Evolutionary conservation across 2,329 filamentous ascomycete genomes (phyloP).

Genomic region (Simplicillium sp.): DNA sequence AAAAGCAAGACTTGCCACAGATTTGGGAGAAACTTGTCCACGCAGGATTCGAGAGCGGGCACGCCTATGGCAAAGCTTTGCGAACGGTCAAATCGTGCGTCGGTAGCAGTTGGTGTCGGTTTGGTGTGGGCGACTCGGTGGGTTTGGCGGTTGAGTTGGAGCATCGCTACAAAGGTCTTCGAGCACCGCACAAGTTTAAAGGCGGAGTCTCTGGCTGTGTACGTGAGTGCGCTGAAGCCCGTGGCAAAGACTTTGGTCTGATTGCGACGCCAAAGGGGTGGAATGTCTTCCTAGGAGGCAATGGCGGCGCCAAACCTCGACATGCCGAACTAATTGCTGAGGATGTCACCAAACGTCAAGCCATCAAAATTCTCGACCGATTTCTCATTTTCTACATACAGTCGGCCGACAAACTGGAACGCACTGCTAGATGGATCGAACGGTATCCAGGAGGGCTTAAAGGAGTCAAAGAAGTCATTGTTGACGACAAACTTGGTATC

Average conservation of each 20-base stretch:
- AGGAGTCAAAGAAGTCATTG: constrained; percentile 73
- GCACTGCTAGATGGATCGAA: constrained; percentile 84
- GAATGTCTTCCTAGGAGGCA: constrained; percentile 86
- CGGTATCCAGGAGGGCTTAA: constrained; percentile 72
- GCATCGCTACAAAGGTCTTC: constrained; percentile 84
- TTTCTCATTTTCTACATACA: constrained; percentile 93
- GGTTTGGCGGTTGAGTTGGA: constrained; percentile 83
- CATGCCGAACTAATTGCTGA: constrained; percentile 79
- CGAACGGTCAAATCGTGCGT: constrained; percentile 89
- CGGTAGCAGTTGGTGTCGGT: constrained; percentile 84
- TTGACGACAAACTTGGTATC: constrained; percentile 81
- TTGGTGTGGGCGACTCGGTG: constrained; percentile 80
- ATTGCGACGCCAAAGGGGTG: constrained; percentile 90
- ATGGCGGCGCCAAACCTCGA: constrained; percentile 76
- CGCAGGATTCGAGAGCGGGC: constrained; percentile 82
- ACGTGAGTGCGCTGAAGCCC: constrained; percentile 86
- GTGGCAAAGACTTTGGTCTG: constrained; percentile 87
- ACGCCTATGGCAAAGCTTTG: constrained; percentile 83
- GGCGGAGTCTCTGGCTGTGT: constrained; percentile 85
- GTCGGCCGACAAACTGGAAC: constrained; percentile 81
- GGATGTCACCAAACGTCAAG: constrained; percentile 74
- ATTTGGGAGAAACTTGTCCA: constrained; percentile 78
- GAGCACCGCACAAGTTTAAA: constrained; percentile 86
- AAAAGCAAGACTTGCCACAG: constrained; percentile 71
- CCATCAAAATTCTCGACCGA: constrained; percentile 75